Base-by-base conservation (phyloP, 352 stramenopile species). In the Globisporangium irregulare region DNA sequence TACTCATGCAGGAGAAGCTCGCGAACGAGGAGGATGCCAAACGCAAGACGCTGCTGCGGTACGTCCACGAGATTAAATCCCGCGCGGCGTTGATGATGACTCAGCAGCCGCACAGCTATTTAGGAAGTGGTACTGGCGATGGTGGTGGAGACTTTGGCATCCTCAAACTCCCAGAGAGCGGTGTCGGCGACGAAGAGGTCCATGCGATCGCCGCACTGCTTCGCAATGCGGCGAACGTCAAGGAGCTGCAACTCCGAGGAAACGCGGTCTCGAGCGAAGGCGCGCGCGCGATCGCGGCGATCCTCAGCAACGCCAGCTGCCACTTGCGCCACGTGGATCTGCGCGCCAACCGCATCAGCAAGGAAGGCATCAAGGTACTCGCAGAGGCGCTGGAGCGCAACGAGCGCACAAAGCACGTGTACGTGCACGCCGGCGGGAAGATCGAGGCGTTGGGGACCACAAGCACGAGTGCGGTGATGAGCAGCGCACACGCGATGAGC, bases 391-490 rank as follows among this genome's bases (percentile, higher is more conserved):
- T 99, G 14, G 94, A 98, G 67, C 81, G 95, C 29, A 97, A 93
- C 62, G 88, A 95, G 64, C 84, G 92, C 51, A 91, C 98, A 34
- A 92, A 96, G 53, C 97, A 99, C 75, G 95, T 99, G 53, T 98
- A 99, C 73, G 95, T 99, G 6, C 97, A 99, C 65, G 92, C 93
- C 2, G 94, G 92, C 20, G 94, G 93, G 14, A 98, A 98, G 79
- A 98, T 99, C 51, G 96, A 99, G 76, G 94, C 94, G 2, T 76
- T 98, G 2, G 94, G 94, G 1, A 93, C 90, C 9, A 91, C 80
- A 12, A 77, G 68, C 22, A 41, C 70, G 12, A 68, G 74, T n/a
- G 43, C 72, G n/a, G 74, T 75, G 3, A 75, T 76, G 38, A 54
- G 72, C 15, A 89, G 87, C 58, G 78, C 77, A 7, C 82, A 90